Base-by-base conservation (phyloP, 495 filamentous ascomycete species). In the Neurospora sp. region DNA sequence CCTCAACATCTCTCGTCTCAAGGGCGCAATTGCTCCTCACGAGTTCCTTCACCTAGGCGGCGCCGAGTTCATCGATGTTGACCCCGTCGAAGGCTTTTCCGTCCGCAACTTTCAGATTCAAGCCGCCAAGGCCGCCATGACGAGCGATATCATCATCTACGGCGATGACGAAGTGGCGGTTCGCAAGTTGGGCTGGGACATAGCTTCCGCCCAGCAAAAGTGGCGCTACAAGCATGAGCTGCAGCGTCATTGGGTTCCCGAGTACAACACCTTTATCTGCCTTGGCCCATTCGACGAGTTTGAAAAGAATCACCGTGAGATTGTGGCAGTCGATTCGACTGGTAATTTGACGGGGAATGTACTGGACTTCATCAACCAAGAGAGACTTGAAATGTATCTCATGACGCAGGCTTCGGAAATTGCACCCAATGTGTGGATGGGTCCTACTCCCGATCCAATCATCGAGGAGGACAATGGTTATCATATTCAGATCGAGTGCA, bases 31-130 rank as follows among this genome's bases (percentile, higher is more conserved):
- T 73, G 83, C 88, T 3, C 90, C 92, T 1, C 87, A 92, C 12
- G 96, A 98, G 81, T 85, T 98, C 65, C 83, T 99, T 48, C 81
- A 83, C 38, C 76, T 81, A 2, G 77, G 68, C 16, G 74, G 74
- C 20, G 70, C 76, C 11, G 76, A 91, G 81, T 91, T 98, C 84
- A 71, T 92, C 85, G 85, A 93, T 38, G 86, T 90, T 20, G 96
- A 99, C 77, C 96, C 96, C 3, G 88, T 82, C 38, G 92, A 96
- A 73, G 96, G 96, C 14, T 93, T 93, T 75, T 90, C 87, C 31
- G 90, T 93, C 11, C 89, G 96, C 31, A 98, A 99, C 80, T 99
- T 99, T 76, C 96, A 99, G 77, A 98, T 98, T 59, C 96, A 99
- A 78, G 89, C 93, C 3, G 92, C 91, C 46, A 99, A 99, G 79